A percentile compares a stretch with the other conserved stretches of the same genome.
These are phyloP conservation scores for Catunica adiposa DNA, from an alignment of 2,329 filamentous ascomycete species.

Conservation along the genomic window DNA sequence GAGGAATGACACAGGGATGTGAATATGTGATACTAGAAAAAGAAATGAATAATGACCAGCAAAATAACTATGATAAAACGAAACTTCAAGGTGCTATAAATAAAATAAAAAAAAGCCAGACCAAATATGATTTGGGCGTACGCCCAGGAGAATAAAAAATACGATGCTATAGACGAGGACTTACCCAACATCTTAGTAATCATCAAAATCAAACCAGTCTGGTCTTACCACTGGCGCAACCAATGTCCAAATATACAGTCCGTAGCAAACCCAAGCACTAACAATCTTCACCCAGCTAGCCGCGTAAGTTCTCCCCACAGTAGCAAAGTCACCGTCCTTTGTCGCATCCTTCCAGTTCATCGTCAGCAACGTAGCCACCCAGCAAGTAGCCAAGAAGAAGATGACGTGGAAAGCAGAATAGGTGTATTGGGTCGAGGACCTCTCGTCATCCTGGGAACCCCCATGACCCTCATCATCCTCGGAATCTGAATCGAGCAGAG, in stretches of 20 bases:
- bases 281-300: conserved; percentile 99
- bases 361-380: conserved; percentile 77
- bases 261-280: conserved; percentile 92
- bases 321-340: conserved; percentile 60
- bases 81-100: conserved; percentile 1
- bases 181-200: not conserved
- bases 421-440: conserved; percentile 80
- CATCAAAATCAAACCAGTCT: conserved; percentile 47
- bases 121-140: not conserved
- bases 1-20: not conserved
- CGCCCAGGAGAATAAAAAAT: not conserved
- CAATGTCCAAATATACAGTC: conserved; percentile 83
- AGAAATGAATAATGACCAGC: conserved; percentile 1
- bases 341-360: conserved; percentile 55
- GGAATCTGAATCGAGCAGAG: conserved; percentile 55
- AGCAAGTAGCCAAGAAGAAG: conserved; percentile 89
- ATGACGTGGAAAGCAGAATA: conserved; percentile 94
- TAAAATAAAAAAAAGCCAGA: not conserved
- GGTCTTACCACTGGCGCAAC: conserved; percentile 73
- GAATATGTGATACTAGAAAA: not conserved
- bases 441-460: conserved; percentile 69
- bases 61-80: not conserved
- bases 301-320: conserved; percentile 88
- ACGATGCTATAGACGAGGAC: not conserved
- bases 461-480: conserved; percentile 41